These are phyloP conservation scores for Monosporascus sp. DNA, from an alignment of 2,329 filamentous ascomycete genomes.

Conservation along the genomic window DNA sequence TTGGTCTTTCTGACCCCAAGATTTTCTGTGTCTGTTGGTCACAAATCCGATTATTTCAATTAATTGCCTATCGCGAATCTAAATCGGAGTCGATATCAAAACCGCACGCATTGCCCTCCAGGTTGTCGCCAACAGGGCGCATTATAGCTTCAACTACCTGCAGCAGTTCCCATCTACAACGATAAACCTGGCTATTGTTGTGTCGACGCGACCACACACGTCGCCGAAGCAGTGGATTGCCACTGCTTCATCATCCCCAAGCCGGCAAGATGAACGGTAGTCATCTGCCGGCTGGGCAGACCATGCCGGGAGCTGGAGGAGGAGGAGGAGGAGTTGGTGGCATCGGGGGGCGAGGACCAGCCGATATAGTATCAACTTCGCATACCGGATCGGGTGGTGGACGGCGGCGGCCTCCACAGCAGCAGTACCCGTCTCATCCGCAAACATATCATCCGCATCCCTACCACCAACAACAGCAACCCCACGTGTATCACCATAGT, in stretches of 20 bases:
- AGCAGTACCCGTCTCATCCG: constrained; percentile 31
- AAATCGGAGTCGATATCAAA: not conserved
- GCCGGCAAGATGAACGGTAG: constrained; percentile 72
- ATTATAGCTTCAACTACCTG: not conserved
- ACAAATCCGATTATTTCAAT: not conserved
- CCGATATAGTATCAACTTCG: constrained; percentile 26
- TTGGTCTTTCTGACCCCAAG: not conserved
- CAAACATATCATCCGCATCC: constrained; percentile 27
- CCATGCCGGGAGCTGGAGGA: constrained; percentile 42
- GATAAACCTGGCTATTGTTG: not conserved
- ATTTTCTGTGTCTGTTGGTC: not conserved
- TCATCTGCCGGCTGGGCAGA: constrained; percentile 74
- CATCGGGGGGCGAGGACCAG: constrained; percentile 17
- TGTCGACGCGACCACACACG: constrained; percentile 5
- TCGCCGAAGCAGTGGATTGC: constrained; percentile 25
- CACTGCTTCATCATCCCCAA: constrained; percentile 40
- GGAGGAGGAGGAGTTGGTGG: constrained; percentile 21
- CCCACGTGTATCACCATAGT: constrained; percentile 41
- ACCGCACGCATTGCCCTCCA: not conserved
- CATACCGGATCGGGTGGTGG: constrained; percentile 22
- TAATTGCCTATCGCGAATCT: not conserved
- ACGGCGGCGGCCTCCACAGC: constrained; percentile 29
- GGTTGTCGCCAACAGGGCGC: not conserved
- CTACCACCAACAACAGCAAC: constrained; percentile 37
- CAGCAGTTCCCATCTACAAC: not conserved